Percentiles rank a stretch among this genome's conserved stretches.
Evolutionary conservation across 495 filamentous ascomycete genomes (phyloP).

Genomic region (Xylaria nigripes): DNA sequence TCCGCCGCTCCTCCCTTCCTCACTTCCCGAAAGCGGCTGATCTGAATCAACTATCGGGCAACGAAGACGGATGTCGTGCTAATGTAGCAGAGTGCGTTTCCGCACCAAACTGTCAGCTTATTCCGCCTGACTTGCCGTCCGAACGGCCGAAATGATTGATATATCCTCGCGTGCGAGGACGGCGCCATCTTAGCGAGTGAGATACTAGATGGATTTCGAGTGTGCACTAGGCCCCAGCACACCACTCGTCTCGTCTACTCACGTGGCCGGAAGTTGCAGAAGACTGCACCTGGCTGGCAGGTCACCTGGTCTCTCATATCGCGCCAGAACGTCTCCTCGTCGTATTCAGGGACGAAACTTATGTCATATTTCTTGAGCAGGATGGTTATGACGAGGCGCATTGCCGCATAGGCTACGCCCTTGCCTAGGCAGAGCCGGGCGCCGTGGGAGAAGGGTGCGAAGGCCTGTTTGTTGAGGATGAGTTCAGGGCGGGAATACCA

Average conservation of each 20-base stretch:
- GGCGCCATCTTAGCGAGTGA: too few species aligned
- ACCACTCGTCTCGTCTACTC: background rate
- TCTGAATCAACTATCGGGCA: too few species aligned
- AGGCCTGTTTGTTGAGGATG: conserved; percentile 38
- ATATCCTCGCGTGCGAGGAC: too few species aligned
- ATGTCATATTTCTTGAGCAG: conserved; percentile 35
- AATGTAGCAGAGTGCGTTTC: too few species aligned
- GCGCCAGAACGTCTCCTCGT: conserved; percentile 14
- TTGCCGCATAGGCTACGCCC: conserved; percentile 31
- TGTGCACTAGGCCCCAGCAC: too few species aligned
- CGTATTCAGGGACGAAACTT: conserved; percentile 19
- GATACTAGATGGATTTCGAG: too few species aligned
- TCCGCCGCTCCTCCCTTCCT: too few species aligned
- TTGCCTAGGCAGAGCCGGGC: conserved; percentile 30
- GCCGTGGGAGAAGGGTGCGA: conserved; percentile 43
- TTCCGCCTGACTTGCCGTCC: too few species aligned
- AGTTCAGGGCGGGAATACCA: conserved; percentile 42
- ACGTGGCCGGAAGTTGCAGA: conserved; percentile 6
- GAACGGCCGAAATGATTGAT: too few species aligned
- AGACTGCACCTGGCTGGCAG: conserved; percentile 12
- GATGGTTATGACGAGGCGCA: conserved; percentile 31
- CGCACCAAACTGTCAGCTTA: too few species aligned
- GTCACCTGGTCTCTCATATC: conserved; percentile 17
- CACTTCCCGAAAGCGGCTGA: too few species aligned
- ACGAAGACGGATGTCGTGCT: too few species aligned